Evolutionary conservation across 805 yeast genomes (phyloP).

Genomic region (Candida xiaguanensis): DNA sequence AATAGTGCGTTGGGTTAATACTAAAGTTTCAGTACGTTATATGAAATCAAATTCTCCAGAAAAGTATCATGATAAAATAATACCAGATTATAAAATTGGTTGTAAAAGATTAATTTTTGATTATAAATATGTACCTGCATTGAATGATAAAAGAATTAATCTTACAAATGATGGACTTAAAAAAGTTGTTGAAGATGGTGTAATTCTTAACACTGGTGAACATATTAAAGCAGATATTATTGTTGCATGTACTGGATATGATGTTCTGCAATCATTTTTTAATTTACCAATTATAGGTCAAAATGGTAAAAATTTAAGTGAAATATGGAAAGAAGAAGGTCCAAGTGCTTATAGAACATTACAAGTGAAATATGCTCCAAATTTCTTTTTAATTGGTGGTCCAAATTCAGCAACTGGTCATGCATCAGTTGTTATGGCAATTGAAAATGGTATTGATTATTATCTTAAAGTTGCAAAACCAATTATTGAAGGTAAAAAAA

Average conservation of each 20-base stretch:
- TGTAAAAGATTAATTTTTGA: slow-evolving; percentile 41
- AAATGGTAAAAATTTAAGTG: slow-evolving; percentile 17
- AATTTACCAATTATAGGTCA: slow-evolving; percentile 23
- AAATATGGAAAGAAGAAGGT: slow-evolving; percentile 26
- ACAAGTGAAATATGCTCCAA: slow-evolving; percentile 31
- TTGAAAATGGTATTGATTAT: slow-evolving; percentile 30
- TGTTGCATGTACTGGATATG: slow-evolving; percentile 42
- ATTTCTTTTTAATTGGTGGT: slow-evolving; percentile 33
- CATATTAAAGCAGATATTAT: slow-evolving; percentile 33
- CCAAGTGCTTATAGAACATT: slow-evolving; percentile 33
- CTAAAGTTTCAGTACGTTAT: slow-evolving; percentile 17
- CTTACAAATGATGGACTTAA: slow-evolving; percentile 20
- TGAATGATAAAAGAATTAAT: slow-evolving; percentile 25
- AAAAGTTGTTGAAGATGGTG: slow-evolving; percentile 25
- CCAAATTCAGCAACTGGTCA: slow-evolving; percentile 44
- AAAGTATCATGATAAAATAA: slow-evolving; percentile 27
- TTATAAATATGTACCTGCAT: slow-evolving; percentile 30
- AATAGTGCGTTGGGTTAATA: slow-evolving; percentile 22
- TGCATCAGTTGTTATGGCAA: slow-evolving; percentile 36
- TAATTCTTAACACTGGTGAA: slow-evolving; percentile 25
- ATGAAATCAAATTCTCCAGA: slow-evolving; percentile 28
- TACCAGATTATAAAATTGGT: slow-evolving; percentile 37
- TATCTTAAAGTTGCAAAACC: slow-evolving; percentile 20
- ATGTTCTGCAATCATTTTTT: slow-evolving; percentile 16
- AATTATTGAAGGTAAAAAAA: slow-evolving; percentile 24